Percentiles rank a stretch among this genome's conserved stretches.
Evolutionary conservation across 306 rosid genomes (phyloP).

Genomic region (Begonia masoniana): DNA sequence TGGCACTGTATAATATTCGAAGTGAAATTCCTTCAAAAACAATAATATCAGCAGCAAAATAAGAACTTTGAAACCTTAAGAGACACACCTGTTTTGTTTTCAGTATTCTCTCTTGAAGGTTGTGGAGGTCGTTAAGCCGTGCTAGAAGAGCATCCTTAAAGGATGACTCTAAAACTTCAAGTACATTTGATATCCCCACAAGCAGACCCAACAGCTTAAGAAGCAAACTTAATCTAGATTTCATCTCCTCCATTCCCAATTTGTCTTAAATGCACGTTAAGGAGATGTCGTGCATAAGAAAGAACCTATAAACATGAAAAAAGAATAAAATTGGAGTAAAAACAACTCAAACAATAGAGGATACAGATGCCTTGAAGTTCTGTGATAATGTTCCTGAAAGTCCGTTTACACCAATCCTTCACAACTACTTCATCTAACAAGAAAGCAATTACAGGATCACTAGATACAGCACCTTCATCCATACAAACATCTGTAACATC

Average conservation of each 20-base stretch:
- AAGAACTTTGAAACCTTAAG: slow-evolving; percentile 2
- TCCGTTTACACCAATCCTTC: slow-evolving; percentile 96
- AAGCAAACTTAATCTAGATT: slow-evolving; percentile 41
- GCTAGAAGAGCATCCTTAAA: slow-evolving; percentile 78
- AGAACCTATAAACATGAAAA: slow-evolving; percentile 1
- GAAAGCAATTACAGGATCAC: slow-evolving; percentile 94
- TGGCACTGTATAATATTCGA: too few relatives aligned
- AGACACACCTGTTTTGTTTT: slow-evolving; percentile 80
- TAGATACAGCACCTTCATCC: slow-evolving; percentile 97
- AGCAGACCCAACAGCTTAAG: slow-evolving; percentile 52
- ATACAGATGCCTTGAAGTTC: slow-evolving; percentile 83
- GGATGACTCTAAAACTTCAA: slow-evolving; percentile 80
- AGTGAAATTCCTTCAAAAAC: too few relatives aligned
- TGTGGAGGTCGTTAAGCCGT: slow-evolving; percentile 64
- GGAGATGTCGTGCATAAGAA: slow-evolving; percentile 11
- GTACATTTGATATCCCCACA: slow-evolving; percentile 77
- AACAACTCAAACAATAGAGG: slow-evolving; percentile 29
- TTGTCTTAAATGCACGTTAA: slow-evolving; percentile 44
- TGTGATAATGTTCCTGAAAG: slow-evolving; percentile 49
- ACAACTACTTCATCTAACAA: slow-evolving; percentile 99
- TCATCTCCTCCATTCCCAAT: slow-evolving; percentile 39
- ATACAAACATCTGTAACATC: slow-evolving; percentile 97
- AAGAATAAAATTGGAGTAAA: slow-evolving; percentile 8
- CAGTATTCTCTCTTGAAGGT: slow-evolving; percentile 72
- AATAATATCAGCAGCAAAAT: too few relatives aligned